Conservation (phyloP, 2,329 filamentous ascomycete species). For the Fusarium floridanum region DNA sequence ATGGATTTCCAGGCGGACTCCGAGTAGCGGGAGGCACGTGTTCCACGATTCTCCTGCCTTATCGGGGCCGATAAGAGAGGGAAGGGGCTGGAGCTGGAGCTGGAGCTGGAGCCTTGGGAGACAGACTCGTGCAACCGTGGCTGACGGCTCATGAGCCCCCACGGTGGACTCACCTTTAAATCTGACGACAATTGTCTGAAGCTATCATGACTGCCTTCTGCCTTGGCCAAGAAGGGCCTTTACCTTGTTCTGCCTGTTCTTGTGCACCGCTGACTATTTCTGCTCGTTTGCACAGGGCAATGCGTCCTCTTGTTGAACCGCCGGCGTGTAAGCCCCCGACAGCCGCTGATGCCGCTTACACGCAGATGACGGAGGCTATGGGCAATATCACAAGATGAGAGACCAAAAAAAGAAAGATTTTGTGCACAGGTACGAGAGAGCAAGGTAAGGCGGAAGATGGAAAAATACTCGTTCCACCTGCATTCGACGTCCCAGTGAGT, state of each 20-base stretch:
- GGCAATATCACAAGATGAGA: neutral
- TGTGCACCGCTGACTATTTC: conserved; percentile 1
- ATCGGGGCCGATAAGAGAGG: conserved; percentile 40
- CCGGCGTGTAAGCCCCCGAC: neutral
- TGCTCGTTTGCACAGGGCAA: neutral
- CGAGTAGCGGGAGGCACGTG: conserved; percentile 38
- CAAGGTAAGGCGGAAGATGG: neutral
- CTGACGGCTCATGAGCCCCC: conserved; percentile 15
- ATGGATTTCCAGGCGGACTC: conserved; percentile 31
- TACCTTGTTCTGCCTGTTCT: neutral
- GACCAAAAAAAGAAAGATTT: neutral
- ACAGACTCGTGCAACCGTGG: conserved; percentile 7
- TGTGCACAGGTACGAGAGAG: neutral
- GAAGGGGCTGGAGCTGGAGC: neutral
- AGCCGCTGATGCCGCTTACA: conserved; percentile 6
- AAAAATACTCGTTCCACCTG: conserved; percentile 1
- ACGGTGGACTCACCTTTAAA: conserved; percentile 7
- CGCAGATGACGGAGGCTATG: neutral
- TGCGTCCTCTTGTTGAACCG: neutral
- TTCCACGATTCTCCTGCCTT: conserved; percentile 27
- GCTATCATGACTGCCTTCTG: conserved; percentile 9
- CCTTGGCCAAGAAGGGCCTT: neutral
- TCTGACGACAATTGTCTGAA: conserved; percentile 6
- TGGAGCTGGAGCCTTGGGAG: neutral
- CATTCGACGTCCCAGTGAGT: neutral